These are phyloP conservation scores for Pseudogymnoascus pannorum DNA, from an alignment of 2,329 filamentous ascomycete genomes.

Conservation along the genomic window DNA sequence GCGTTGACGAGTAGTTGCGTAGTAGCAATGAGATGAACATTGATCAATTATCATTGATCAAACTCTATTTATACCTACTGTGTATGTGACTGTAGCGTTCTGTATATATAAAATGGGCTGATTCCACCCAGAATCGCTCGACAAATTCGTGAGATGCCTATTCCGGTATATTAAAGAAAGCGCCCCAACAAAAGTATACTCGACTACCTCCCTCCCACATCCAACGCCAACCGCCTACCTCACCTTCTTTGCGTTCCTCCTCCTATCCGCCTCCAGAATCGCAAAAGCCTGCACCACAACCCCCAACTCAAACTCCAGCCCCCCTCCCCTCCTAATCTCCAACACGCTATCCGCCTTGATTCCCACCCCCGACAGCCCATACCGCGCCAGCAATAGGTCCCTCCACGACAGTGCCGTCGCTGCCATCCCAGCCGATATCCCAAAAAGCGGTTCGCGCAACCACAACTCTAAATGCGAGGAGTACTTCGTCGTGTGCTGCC, in stretches of 20 bases:
- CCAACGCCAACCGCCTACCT: background rate
- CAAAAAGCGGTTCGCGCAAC: background rate
- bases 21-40: background rate
- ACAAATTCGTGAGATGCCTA: background rate
- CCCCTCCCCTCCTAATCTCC: background rate
- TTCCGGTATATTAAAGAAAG: background rate
- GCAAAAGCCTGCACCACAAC: background rate
- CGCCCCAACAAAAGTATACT: background rate
- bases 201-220: background rate
- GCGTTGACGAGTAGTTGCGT: slow-evolving; percentile 1
- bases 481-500: background rate
- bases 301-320: background rate
- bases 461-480: background rate
- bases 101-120: background rate
- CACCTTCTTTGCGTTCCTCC: background rate
- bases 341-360: background rate
- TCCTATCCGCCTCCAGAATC: background rate
- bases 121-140: background rate
- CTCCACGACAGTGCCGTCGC: background rate
- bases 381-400: background rate
- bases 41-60: background rate
- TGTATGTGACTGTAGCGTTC: background rate
- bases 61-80: background rate
- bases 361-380: background rate
- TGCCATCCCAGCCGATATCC: background rate